A percentile compares a stretch with the other conserved stretches of the same genome.
These are phyloP conservation scores for Cytospora piceae DNA, from an alignment of 2,329 filamentous ascomycete species.

Conservation along the genomic window DNA sequence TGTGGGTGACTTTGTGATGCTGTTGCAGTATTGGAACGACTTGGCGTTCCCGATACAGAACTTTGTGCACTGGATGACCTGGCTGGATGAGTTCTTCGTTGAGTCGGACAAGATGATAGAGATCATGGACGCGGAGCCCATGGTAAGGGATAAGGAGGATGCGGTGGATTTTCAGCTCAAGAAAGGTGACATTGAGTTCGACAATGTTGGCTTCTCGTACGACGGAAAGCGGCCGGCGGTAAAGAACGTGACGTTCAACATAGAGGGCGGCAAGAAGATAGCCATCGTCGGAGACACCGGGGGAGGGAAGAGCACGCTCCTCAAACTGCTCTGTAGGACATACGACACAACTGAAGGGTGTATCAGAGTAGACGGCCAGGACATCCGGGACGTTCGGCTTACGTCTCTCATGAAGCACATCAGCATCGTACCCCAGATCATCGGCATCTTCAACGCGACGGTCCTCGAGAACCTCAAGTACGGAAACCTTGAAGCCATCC, in stretches of 20 bases:
- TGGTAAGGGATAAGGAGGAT: constrained; percentile 51
- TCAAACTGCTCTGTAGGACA: constrained; percentile 64
- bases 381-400: constrained; percentile 62
- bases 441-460: constrained; percentile 65
- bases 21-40: constrained; percentile 23
- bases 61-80: constrained; percentile 10
- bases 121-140: constrained; percentile 61
- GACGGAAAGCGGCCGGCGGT: constrained; percentile 56
- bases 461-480: constrained; percentile 69
- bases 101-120: constrained; percentile 65
- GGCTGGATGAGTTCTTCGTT: constrained; percentile 48
- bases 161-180: constrained; percentile 50
- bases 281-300: constrained; percentile 67
- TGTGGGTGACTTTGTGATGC: constrained; percentile 23
- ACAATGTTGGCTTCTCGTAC: constrained; percentile 59
- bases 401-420: constrained; percentile 61
- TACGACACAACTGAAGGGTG: constrained; percentile 60
- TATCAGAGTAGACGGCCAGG: constrained; percentile 62
- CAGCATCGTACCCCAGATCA: constrained; percentile 68
- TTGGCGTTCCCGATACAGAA: constrained; percentile 19
- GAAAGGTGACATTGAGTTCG: constrained; percentile 56
- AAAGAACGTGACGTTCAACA: constrained; percentile 51
- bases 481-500: constrained; percentile 62
- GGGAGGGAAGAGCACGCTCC: constrained; percentile 64
- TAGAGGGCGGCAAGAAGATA: constrained; percentile 57